Evolutionary conservation across 495 filamentous ascomycete genomes (phyloP).

Genomic region (Podospora sp.): DNA sequence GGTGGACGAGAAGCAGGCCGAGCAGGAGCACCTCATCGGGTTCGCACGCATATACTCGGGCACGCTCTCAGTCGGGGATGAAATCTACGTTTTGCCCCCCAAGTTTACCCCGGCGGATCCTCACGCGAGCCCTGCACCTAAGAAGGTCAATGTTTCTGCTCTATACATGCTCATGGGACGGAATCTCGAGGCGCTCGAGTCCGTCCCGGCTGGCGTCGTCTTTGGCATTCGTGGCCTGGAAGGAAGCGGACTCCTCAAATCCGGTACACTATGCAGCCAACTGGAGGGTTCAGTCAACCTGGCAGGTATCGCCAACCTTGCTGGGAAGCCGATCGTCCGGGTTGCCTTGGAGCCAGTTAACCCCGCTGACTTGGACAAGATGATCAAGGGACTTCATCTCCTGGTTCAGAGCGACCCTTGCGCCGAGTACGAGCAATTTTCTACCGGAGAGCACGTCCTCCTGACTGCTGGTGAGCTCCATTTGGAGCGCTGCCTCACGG

Average conservation of each 20-base stretch:
- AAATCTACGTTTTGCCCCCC: slow-evolving; percentile 84
- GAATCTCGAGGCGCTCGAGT: slow-evolving; percentile 76
- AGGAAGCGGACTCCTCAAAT: slow-evolving; percentile 83
- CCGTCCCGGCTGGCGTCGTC: slow-evolving; percentile 89
- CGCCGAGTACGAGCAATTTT: slow-evolving; percentile 90
- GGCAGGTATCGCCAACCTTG: slow-evolving; percentile 74
- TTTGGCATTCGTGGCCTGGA: slow-evolving; percentile 95
- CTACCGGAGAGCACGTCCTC: slow-evolving; percentile 93
- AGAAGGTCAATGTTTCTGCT: slow-evolving; percentile 81
- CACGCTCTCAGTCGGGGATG: slow-evolving; percentile 84
- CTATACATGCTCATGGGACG: slow-evolving; percentile 97
- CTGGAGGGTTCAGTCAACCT: slow-evolving; percentile 89
- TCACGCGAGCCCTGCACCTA: slow-evolving; percentile 72
- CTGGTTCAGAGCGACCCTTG: slow-evolving; percentile 96
- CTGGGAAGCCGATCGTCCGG: slow-evolving; percentile 85
- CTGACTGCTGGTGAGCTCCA: slow-evolving; percentile 93
- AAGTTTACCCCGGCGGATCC: slow-evolving; percentile 87
- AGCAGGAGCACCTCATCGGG: slow-evolving; percentile 87
- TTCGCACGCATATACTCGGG: slow-evolving; percentile 95
- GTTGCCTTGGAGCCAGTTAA: slow-evolving; percentile 90
- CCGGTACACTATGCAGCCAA: slow-evolving; percentile 89
- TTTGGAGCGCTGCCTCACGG: slow-evolving; percentile 90
- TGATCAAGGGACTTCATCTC: slow-evolving; percentile 85
- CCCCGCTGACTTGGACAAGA: slow-evolving; percentile 85
- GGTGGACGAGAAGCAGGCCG: slow-evolving; percentile 57